Evolutionary conservation across 169 alveolate species (phyloP).

Genomic region (Eimeria nieschulzi): DNA sequence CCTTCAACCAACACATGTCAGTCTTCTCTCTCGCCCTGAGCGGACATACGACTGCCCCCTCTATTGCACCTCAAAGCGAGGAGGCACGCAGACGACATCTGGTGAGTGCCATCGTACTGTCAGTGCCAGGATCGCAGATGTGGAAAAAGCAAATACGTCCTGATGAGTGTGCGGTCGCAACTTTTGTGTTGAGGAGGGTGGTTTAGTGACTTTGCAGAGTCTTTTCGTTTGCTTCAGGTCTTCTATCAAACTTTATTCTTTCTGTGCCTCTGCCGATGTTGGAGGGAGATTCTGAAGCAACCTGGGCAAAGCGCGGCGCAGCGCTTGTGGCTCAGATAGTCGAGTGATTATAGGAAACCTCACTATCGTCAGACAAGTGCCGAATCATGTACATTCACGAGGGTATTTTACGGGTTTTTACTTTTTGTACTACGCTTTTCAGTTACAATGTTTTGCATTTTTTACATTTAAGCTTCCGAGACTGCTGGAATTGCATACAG

Average conservation of each 20-base stretch:
- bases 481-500: no score
- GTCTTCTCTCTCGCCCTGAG: slow-evolving; percentile 14
- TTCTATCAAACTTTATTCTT: slow-evolving; percentile 35
- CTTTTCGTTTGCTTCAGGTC: slow-evolving; percentile 10
- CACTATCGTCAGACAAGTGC: no score
- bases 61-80: slow-evolving; percentile 47
- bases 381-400: no score
- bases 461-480: no score
- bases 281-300: slow-evolving; percentile 41
- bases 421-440: no score
- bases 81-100: slow-evolving; percentile 8
- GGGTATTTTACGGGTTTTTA: no score
- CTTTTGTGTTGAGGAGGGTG: neutral
- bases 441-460: no score
- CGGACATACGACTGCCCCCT: slow-evolving; percentile 51
- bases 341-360: neutral
- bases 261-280: slow-evolving; percentile 39
- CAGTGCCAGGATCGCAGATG: no score
- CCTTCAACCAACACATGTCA: slow-evolving; percentile 34
- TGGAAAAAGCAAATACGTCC: no score
- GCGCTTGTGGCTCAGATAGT: slow-evolving; percentile 59
- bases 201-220: neutral
- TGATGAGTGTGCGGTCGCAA: no score
- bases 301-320: slow-evolving; percentile 55
- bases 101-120: neutral